Evolutionary conservation across 768 basidiomycete species (phyloP).

Genomic region (Lenzites betulinus): DNA sequence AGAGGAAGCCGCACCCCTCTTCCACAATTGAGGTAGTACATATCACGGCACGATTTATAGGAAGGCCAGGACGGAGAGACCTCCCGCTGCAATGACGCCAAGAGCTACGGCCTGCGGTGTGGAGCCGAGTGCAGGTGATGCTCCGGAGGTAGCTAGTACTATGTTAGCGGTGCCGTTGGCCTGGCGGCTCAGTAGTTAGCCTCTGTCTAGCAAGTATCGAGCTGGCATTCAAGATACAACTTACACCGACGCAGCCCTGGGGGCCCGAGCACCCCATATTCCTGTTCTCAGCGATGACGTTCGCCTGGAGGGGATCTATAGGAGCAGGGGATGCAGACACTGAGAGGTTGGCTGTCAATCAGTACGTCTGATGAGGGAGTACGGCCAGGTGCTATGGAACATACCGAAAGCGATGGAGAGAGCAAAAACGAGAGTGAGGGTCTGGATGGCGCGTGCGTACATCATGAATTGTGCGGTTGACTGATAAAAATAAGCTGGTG

Average conservation of each 20-base stretch:
- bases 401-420: slow-evolving; percentile 7
- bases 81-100: neutral
- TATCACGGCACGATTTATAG: neutral
- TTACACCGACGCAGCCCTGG: slow-evolving; percentile 11
- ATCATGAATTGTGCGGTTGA: neutral
- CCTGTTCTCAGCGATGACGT: slow-evolving; percentile 14
- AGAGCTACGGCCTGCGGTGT: neutral
- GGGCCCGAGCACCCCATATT: slow-evolving; percentile 14
- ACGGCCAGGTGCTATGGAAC: neutral
- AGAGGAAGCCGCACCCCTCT: neutral
- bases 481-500: neutral
- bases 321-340: slow-evolving; percentile 16
- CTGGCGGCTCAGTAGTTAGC: neutral
- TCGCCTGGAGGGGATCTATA: slow-evolving; percentile 15
- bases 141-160: neutral
- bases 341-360: neutral
- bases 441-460: slow-evolving; percentile 12
- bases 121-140: neutral
- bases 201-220: no score
- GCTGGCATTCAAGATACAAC: neutral
- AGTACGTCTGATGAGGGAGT: neutral
- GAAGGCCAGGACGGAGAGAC: slow-evolving; percentile 8
- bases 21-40: neutral
- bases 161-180: slow-evolving; percentile 3
- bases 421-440: slow-evolving; percentile 13